Base-by-base conservation (phyloP, 2,329 filamentous ascomycete species). In the Pyrenophora teres region DNA sequence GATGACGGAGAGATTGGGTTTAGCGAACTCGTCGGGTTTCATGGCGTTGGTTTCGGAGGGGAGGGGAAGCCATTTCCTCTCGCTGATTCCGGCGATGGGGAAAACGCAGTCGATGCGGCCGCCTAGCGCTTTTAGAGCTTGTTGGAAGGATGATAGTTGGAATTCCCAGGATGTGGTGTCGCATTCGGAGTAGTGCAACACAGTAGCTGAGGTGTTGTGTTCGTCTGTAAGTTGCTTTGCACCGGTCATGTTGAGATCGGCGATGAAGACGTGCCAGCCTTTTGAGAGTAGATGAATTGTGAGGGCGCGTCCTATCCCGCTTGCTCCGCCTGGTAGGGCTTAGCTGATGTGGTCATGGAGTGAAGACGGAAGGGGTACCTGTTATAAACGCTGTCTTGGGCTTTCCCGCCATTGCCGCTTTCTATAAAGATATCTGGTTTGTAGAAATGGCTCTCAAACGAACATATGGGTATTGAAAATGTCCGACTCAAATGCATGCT, bases 181-280 rank as follows among this genome's bases (percentile, higher is more conserved):
- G 41, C 70, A 63, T 36, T 67, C 46, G 15, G 68, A 56, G 21
- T 63, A 68, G 23, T 65, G 46, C 1, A 65, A 54, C 15, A 48
- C 54, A 2, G 46, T 36, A 10, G n/a, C 25, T 3, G 41, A 12
- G 12, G 15, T 43, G 32, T 65, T 60, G 32, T 70, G 55, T 4
- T 46, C 15, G 13, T 46, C 31, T n/a, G 65, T 67, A 5, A 70
- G 52, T n/a, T 57, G 16, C 49, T 69, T 27, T 7, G 69, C 64
- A 7, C 54, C 58, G 18, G 52, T 8, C n/a, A 68, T 48, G 52
- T 75, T 65, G 27, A 57, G 54, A 50, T 77, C 75, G 25, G 82
- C 73, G 2, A 81, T 79, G 49, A 78, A 79, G 31, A 84, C 78
- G 33, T 77, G 74, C 54, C 82, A 78, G 60, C 63, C 62, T 52